Evolutionary conservation across 768 basidiomycete species (phyloP), one percentile per base, ranked within the genome.

Genomic region (Dendrothele bispora): DNA sequence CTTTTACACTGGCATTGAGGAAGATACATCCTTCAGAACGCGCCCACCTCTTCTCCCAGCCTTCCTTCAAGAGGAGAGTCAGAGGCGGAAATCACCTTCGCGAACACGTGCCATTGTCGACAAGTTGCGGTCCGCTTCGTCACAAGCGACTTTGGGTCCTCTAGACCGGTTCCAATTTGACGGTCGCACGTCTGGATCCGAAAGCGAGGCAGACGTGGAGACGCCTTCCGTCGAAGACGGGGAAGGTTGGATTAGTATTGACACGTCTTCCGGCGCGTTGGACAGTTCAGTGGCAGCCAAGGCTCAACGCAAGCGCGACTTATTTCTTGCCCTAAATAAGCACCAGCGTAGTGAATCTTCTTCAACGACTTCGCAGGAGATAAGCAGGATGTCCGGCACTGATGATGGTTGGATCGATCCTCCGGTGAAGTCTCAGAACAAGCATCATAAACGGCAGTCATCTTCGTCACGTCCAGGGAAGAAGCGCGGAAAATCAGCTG

Each of bases 51-150:
- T 76, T 40, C 65, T 82, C 20, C 78, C 79, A 1, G 65, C 75
- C 7, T 80, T 80, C 61, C 63, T 82, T 22, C 70, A 75, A 38
- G 73, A 75, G 28, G 52, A 63, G 43, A 55, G 62, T 42, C 61
- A 61, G 34, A 68, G 68, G 15, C 68, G 64, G 24, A 71, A 69
- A 36, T 63, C 67, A 10, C 69, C 78, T 18, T 83, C 82, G 18
- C 77, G 75, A 56, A 84, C 82, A 17, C 72, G 82, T 11, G 75
- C 79, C 52, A 78, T 84, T 34, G 78, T 84, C 25, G 82, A 84
- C 52, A 70, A 72, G 28, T 60, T 83, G 32, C 73, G 79, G 44
- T 78, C 72, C 6, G 60, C 64, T 37, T 47, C 55, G 30, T 14
- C n/a, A n/a, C n/a, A n/a, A 32, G 30, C 30, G 30, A 32, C 30